These are phyloP conservation scores for Phytophthora citrophthora DNA, from an alignment of 352 stramenopile genomes.

Conservation along the genomic window DNA sequence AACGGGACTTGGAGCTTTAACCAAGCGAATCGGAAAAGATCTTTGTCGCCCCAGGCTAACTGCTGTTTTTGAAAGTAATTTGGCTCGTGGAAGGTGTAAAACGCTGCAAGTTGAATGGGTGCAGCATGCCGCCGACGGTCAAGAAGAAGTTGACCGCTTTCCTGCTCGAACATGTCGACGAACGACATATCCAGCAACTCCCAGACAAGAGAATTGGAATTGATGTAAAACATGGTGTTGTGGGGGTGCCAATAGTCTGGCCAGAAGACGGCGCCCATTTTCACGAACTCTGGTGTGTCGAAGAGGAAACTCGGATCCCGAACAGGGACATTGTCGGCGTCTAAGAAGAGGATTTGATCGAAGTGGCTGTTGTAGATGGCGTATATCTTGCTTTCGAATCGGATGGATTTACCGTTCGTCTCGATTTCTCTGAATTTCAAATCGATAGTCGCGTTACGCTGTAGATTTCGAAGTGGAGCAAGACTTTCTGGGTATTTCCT, in stretches of 20 bases:
- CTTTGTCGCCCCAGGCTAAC: conserved; percentile 71
- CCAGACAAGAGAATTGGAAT: conserved; percentile 60
- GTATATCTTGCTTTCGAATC: conserved; percentile 54
- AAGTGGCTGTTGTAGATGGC: conserved; percentile 64
- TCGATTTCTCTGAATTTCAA: conserved; percentile 38
- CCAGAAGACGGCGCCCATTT: conserved; percentile 65
- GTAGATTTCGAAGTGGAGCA: conserved; percentile 17
- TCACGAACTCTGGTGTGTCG: conserved; percentile 39
- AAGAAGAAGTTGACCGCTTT: conserved; percentile 71
- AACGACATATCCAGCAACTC: conserved; percentile 55
- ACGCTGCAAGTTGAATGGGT: conserved; percentile 54
- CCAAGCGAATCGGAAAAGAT: conserved; percentile 77
- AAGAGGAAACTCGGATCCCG: conserved; percentile 70
- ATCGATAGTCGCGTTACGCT: conserved; percentile 21
- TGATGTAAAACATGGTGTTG: conserved; percentile 69
- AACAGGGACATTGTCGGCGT: conserved; percentile 66
- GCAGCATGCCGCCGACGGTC: conserved; percentile 36
- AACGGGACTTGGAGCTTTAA: conserved; percentile 63
- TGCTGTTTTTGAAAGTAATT: conserved; percentile 57
- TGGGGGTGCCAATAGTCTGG: conserved; percentile 71
- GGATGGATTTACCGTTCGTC: conserved; percentile 29
- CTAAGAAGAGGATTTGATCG: conserved; percentile 67
- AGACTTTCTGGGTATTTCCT: conserved; percentile 11
- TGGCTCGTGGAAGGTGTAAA: conserved; percentile 57
- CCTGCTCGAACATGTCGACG: conserved; percentile 79